Conservation (phyloP, 352 stramenopile genomes). For the Phytophthora sojae region DNA sequence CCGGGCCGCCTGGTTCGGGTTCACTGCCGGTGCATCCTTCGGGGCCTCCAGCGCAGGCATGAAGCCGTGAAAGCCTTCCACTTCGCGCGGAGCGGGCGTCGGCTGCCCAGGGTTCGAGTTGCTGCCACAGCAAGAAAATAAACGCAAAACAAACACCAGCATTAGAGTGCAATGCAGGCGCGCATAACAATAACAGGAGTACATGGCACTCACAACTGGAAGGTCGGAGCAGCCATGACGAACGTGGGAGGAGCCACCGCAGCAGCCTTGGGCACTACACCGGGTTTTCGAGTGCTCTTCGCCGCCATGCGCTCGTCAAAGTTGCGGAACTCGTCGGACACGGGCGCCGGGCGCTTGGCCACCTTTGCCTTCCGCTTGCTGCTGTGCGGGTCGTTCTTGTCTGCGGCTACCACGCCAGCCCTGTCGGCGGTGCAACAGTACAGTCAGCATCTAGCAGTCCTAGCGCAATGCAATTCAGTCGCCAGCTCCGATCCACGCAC, state of each 20-base stretch:
- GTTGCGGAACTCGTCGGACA: conserved; percentile 76
- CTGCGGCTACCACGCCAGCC: conserved; percentile 37
- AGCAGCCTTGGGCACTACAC: conserved; percentile 28
- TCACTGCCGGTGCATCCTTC: conserved; percentile 41
- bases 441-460: not conserved
- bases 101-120: conserved; percentile 36
- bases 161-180: not conserved
- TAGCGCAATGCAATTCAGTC: not conserved
- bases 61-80: conserved; percentile 78
- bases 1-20: conserved; percentile 30
- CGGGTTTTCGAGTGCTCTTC: conserved; percentile 41
- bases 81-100: conserved; percentile 37
- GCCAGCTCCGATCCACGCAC: conserved; percentile 24
- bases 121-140: conserved; percentile 10
- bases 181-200: not conserved
- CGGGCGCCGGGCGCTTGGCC: conserved; percentile 37
- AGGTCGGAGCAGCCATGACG: conserved; percentile 68
- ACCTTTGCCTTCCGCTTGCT: conserved; percentile 38
- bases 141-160: not conserved
- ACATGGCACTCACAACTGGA: conserved; percentile 64
- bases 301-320: conserved; percentile 82
- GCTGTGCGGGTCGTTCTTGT: conserved; percentile 48
- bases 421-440: conserved; percentile 19
- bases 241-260: conserved; percentile 64
- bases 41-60: conserved; percentile 64